Evolutionary conservation across 225 moss, liverwort and hornwort genomes (phyloP), one percentile per base, ranked within the genome.

Genomic region (Pleurozium schreberi): DNA sequence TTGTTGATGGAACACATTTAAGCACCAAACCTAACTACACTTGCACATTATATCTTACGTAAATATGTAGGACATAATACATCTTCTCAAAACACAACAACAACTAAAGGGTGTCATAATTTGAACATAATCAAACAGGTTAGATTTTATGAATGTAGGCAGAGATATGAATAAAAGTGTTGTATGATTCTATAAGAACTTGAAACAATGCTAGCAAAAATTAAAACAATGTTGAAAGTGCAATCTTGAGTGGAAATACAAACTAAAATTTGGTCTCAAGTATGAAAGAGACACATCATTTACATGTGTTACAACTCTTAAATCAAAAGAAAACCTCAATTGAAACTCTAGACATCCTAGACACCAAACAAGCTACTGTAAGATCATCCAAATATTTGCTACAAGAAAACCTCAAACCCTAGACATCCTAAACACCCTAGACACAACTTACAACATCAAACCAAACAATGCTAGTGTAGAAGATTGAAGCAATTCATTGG

Each of bases 41-140:
- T 45, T 10, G 18, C 30, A 47, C 10, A 30, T 45, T 30, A 11
- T 30, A 73, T 45, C 6, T 30, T 73, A 17, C 0, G 0, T 47
- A 18, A 25, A 31, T 4, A 0, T 31, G 0, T 31, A 33, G 8
- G 7, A 33, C 4, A 1, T 75, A 47, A 47, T 0, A 49, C 12
- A 16, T 49, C 7, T 33, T 49, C 0, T 5, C 4, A 31, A 11
- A 49, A 75, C 3, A 49, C 7, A 49, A 19, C 0, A 1, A 73
- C 10, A 30, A n/a, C n/a, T n/a, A n/a, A n/a, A 30, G 4, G 18
- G 6, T 11, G 10, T 75, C 10, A 33, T 49, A 19, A 75, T 49
- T 47, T 47, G 31, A 31, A 30, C 18, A 74, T 19, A 31, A 47
- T 31, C 7, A 49, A 75, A 33, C 2, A 49, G 3, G 25, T 5